These are phyloP conservation scores for Rhynchospora breviuscula DNA, from an alignment of 176 grass and related monocot genomes.

Conservation along the genomic window DNA sequence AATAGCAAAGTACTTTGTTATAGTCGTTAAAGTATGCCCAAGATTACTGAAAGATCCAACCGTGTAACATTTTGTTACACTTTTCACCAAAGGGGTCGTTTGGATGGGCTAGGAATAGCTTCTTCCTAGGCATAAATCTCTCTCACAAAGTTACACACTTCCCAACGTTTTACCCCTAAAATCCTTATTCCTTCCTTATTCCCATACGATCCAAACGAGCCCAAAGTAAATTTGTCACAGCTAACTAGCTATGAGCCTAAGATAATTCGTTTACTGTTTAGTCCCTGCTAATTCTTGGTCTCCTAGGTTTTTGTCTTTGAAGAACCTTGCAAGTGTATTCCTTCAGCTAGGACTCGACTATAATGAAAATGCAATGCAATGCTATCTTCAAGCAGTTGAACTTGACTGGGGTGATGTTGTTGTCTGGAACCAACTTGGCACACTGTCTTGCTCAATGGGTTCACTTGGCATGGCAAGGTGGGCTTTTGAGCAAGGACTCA, in stretches of 20 bases:
- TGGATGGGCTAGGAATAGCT: too few relatives aligned
- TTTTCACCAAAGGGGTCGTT: too few relatives aligned
- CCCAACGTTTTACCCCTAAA: too few relatives aligned
- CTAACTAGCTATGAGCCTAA: not conserved
- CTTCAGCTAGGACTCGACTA: conserved; percentile 61
- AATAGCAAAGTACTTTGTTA: not conserved
- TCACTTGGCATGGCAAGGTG: conserved; percentile 80
- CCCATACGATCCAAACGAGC: too few relatives aligned
- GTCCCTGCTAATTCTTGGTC: not conserved
- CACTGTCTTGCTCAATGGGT: conserved; percentile 88
- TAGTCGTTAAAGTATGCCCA: not conserved
- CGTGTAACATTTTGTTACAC: not conserved
- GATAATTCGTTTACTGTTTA: not conserved
- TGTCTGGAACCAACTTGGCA: conserved; percentile 94
- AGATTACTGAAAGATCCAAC: not conserved
- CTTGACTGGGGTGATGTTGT: conserved; percentile 91
- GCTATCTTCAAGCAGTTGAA: conserved; percentile 91
- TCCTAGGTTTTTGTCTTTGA: conserved; percentile 84
- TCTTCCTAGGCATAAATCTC: too few relatives aligned
- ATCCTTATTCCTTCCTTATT: too few relatives aligned
- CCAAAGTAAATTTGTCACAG: not conserved
- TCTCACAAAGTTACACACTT: too few relatives aligned
- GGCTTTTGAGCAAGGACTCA: conserved; percentile 95
- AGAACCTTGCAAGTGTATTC: conserved; percentile 91
- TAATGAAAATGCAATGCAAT: conserved; percentile 80